These are phyloP conservation scores for Heliosperma pusillum DNA, from an alignment of 148 eudicot species.

Conservation along the genomic window DNA sequence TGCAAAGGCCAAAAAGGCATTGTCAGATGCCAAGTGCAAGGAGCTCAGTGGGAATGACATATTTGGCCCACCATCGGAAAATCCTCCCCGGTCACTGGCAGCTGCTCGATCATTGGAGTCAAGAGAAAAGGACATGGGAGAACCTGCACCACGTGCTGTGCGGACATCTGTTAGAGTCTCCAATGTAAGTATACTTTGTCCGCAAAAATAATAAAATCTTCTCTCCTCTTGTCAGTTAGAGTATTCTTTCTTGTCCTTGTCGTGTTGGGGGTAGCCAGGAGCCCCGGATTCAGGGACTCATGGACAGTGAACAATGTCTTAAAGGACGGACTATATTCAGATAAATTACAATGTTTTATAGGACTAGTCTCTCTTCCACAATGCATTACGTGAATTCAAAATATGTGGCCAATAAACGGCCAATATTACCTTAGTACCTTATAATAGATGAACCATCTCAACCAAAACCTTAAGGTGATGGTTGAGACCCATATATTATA, in stretches of 20 bases:
- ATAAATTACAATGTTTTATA: background rate
- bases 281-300: too few relatives aligned
- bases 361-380: background rate
- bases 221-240: background rate
- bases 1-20: constrained; percentile 45
- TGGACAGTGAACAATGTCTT: too few relatives aligned
- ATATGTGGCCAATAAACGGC: background rate
- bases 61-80: constrained; percentile 82
- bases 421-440: too few relatives aligned
- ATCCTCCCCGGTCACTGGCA: constrained; percentile 66
- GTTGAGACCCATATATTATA: too few relatives aligned
- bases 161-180: constrained; percentile 94
- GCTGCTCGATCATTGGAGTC: constrained; percentile 63
- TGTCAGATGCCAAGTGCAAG: constrained; percentile 82
- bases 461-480: too few relatives aligned
- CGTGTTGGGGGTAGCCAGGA: too few relatives aligned
- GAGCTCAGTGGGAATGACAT: constrained; percentile 95
- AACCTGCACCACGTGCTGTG: constrained; percentile 71
- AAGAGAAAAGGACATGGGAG: constrained; percentile 59
- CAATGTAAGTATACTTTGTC: constrained; percentile 51
- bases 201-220: background rate
- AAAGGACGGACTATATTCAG: background rate
- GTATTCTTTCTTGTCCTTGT: background rate
- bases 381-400: background rate
- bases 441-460: too few relatives aligned